Evolutionary conservation across 2,329 filamentous ascomycete species (phyloP), one percentile per base, ranked within the genome.

Genomic region (Apiospora marii): DNA sequence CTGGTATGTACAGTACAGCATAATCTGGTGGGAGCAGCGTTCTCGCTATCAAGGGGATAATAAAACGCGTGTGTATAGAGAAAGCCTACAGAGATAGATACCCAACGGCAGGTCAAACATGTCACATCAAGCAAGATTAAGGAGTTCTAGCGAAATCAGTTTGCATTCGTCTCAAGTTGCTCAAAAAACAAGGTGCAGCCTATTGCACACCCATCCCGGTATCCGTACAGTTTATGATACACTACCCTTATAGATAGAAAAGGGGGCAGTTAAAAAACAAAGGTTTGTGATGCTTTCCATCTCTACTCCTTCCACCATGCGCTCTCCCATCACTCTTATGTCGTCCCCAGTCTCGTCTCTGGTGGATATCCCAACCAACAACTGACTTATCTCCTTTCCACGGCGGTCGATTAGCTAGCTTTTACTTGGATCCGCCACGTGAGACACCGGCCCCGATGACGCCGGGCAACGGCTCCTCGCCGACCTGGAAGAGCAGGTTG

Each of bases 361-460:
- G 24, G 27, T 61, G 27, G 37, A 8, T 24, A 24, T 24, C 14
- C 24, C 49, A 53, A 27, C n/a, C 49, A 53, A 51, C 43, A 30
- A 30, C 27, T 30, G 4, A 30, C 27, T 30, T 30, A 30, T 46
- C 12, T 24, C 48, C 22, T 49, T n/a, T 16, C 46, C 6, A n/a
- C 46, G 27, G 27, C 27, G 27, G 27, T 49, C 6, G 22, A 19
- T 22, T n/a, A 8, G 22, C 46, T 10, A 24, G 12, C 13, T 7
- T 41, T 79, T 85, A 90, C 83, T 92, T 94, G 46, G 91, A 87
- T 73, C 67, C 30, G 7, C 91, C 76, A 71, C 80, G 90, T 75
- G 92, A 93, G 49, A 99, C 96, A 75, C 96, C 96, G 68, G 96
- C 96, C n/a, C 95, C 94, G 82, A 99, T 95, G 12, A 99, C 96